These are phyloP conservation scores for Fomitopsis betulina DNA, from an alignment of 1,284 basidiomycete species.

Conservation along the genomic window DNA sequence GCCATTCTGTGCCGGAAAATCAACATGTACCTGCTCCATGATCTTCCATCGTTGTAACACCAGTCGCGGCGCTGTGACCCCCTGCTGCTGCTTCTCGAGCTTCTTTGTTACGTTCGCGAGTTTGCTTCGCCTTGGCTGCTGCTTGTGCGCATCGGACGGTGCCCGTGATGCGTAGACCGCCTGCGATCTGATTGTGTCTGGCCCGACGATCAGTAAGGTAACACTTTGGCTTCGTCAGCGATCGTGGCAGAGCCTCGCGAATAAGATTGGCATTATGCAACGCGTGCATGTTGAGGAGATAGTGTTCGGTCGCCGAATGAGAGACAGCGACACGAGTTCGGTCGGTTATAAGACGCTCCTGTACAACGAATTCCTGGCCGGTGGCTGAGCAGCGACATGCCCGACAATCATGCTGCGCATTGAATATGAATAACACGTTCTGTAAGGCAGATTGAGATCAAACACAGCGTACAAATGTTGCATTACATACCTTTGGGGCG, in stretches of 20 bases:
- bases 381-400: no score
- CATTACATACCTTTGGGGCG: slow-evolving; percentile 7
- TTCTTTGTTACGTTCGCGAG: neutral
- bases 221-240: neutral
- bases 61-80: no score
- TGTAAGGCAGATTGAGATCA: slow-evolving; percentile 6
- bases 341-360: neutral
- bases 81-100: no score
- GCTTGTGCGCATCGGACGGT: neutral
- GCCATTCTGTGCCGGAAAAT: no score
- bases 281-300: neutral
- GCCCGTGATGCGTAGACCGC: neutral
- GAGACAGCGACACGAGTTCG: neutral
- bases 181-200: neutral
- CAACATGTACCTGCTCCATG: no score
- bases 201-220: neutral
- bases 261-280: neutral
- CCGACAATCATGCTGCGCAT: slow-evolving; percentile 26
- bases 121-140: neutral
- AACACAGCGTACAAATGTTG: slow-evolving; percentile 9
- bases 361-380: no score
- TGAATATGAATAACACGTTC: slow-evolving; percentile 29
- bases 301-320: neutral
- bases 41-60: no score
- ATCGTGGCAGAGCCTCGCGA: neutral